phyloP scores from a whole-genome alignment of 306 rosid species.

The Abrus precatorius region DNA sequence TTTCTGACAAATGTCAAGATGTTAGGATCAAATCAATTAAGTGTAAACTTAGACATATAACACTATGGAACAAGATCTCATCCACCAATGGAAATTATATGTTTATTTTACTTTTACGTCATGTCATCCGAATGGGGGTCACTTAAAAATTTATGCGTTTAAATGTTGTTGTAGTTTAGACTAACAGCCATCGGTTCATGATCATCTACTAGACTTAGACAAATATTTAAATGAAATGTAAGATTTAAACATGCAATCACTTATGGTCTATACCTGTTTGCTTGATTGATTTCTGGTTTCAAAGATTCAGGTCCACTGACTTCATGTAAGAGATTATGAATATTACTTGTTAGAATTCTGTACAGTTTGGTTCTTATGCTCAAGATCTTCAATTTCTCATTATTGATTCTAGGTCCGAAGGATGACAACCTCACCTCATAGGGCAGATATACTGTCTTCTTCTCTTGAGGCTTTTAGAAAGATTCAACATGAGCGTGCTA shows the following conservation, averaged over 20 bases:
- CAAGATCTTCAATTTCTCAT: conserved; percentile 41
- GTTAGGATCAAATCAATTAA: conserved; percentile 29
- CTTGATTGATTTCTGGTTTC: conserved; percentile 45
- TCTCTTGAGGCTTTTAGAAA: conserved; percentile 97
- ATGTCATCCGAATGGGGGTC: conserved; percentile 31
- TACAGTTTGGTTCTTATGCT: conserved; percentile 44
- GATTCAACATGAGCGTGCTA: conserved; percentile 90
- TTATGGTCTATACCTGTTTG: conserved; percentile 32
- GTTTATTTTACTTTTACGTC: conserved; percentile 23
- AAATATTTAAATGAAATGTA: conserved; percentile 9
- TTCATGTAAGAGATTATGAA: conserved; percentile 37
- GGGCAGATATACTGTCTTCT: conserved; percentile 96
- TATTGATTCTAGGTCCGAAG: conserved; percentile 83
- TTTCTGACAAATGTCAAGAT: conserved; percentile 9
- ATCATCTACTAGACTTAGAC: conserved; percentile 10
- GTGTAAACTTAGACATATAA: conserved; percentile 10
- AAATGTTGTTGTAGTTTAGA: conserved; percentile 39
- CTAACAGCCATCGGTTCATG: conserved; percentile 23
- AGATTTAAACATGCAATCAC: conserved; percentile 10
- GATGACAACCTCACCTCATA: conserved; percentile 96
- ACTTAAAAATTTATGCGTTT: conserved; percentile 13
- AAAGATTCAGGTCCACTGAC: conserved; percentile 17
- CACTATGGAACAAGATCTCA: conserved; percentile 35
- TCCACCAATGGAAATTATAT: conserved; percentile 28
- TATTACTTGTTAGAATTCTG: conserved; percentile 38